Base-by-base conservation (phyloP, 139 green algal species). In the Spirogloea muscicola region DNA sequence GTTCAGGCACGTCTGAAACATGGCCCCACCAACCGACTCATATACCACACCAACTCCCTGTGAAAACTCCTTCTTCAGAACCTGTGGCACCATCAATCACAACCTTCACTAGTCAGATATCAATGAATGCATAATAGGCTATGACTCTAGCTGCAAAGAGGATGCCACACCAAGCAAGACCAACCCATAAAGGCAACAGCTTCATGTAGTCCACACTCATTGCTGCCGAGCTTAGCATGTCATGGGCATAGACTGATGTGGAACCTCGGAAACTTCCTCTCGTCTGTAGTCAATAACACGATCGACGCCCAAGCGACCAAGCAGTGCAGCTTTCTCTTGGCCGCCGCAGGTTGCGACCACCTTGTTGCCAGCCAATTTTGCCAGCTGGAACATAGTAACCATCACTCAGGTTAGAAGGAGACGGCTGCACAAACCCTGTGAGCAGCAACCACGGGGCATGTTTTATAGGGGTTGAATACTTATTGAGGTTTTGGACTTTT, bases 271-370 rank as follows among this genome's bases (percentile, higher is more conserved):
- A 58, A 80, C 41, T 36, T 75, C 33, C 60, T 84, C 74, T 36
- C 38, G n/a, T 18, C 76, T 87, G 86, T 98, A 95, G 67, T 97
- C 87, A 41, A 98, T 86, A 18, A 96, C 87, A 0, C 87, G 64
- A 65, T 96, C 87, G 37, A 80, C 90, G 1, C 93, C 93, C 51
- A 98, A 82, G 1, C 64, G 44, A 74, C 71, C 71, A 52, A 96
- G 83, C 81, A 95, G 59, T 3, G 34, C 48, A 9, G 83, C 89
- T 84, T 98, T 98, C 40, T 83, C 84, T 16, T 58, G 48, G 6
- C 80, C 76, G 34, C 91, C 65, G 6, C 85, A 75, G 88, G 94
- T 29, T 88, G 85, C 93, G 29, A 98, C 79, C 48, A 97, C 92
- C 13, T 79, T 72, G 81, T 86, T 90, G 25, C 93, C 92, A 5